A percentile compares a stretch with the other conserved stretches of the same genome.
Conservation (phyloP, 768 basidiomycete genomes). For the Tricholomella constricta region DNA sequence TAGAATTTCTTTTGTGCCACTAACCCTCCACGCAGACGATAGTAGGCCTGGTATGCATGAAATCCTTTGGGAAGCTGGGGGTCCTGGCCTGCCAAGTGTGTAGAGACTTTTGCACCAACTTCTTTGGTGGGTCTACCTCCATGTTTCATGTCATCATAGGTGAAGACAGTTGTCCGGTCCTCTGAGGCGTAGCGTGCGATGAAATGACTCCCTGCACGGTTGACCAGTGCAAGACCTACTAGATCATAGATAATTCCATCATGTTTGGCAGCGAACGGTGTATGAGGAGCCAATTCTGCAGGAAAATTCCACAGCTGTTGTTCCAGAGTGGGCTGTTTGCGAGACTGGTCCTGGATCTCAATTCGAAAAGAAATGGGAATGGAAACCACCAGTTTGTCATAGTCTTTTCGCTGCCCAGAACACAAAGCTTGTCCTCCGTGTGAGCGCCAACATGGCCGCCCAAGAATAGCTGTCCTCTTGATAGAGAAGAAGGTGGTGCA, state of each 20-base stretch:
- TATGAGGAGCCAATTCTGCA: background rate
- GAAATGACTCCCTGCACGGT: background rate
- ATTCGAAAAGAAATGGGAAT: background rate
- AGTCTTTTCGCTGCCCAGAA: background rate
- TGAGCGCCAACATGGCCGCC: background rate
- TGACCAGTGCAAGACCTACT: background rate
- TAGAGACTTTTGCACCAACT: background rate
- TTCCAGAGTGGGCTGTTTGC: background rate
- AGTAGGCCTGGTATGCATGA: background rate
- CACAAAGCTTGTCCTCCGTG: background rate
- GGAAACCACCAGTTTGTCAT: background rate
- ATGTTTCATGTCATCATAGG: background rate
- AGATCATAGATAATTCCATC: slow-evolving; percentile 1
- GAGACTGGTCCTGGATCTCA: slow-evolving; percentile 4
- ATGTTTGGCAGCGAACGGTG: background rate
- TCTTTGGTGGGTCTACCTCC: background rate
- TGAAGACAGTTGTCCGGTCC: background rate
- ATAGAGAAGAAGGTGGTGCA: background rate
- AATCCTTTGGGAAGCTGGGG: background rate
- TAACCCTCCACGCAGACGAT: background rate
- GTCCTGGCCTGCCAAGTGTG: background rate
- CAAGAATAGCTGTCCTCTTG: background rate
- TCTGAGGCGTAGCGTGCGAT: background rate
- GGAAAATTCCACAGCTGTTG: slow-evolving; percentile 3
- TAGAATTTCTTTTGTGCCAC: background rate